Conservation (phyloP, 257 asterid genomes). For the Vinca minor region DNA sequence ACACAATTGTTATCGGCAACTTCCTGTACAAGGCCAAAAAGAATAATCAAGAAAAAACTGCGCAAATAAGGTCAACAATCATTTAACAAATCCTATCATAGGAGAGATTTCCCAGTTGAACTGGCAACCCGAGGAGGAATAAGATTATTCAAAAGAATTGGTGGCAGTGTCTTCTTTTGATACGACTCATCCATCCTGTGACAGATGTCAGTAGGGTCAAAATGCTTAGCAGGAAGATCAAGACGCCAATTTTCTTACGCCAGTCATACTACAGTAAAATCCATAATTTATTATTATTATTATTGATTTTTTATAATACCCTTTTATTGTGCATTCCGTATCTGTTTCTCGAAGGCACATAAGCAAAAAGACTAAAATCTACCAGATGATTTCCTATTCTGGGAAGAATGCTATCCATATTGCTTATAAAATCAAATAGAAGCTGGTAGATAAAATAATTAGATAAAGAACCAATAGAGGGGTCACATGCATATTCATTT, state of each 20-base stretch:
- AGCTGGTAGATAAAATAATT: neutral
- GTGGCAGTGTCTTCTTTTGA: neutral
- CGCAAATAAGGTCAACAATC: conserved; percentile 1
- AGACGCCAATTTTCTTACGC: neutral
- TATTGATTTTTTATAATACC: neutral
- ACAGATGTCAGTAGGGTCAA: neutral
- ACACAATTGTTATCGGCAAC: conserved; percentile 89
- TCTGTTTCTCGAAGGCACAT: neutral
- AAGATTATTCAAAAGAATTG: neutral
- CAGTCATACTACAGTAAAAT: neutral
- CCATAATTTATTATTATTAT: too few species aligned
- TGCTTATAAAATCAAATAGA: neutral
- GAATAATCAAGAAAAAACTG: neutral
- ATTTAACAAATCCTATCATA: neutral
- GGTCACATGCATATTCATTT: neutral
- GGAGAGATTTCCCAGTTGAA: neutral
- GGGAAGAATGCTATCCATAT: neutral
- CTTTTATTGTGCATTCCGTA: neutral
- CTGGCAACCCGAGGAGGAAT: neutral
- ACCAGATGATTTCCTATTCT: neutral
- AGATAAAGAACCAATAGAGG: neutral
- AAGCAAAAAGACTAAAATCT: neutral
- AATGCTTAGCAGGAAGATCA: neutral
- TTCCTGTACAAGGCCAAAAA: conserved; percentile 43
- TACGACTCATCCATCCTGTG: neutral